Base-by-base conservation (phyloP, 441 rosid genomes). In the Adansonia gregorii region DNA sequence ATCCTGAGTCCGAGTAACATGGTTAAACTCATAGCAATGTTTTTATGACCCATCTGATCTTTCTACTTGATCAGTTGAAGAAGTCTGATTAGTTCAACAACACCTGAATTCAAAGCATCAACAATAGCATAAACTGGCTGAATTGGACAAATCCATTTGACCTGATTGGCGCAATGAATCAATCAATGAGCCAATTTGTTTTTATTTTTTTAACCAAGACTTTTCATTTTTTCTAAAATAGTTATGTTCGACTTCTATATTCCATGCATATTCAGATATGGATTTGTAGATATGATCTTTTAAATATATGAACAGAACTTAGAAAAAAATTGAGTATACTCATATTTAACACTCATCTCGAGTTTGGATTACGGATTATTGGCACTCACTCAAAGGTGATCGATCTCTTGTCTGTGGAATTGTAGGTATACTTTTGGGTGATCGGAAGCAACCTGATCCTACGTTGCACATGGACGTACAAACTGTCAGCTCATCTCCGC, bases 391-490 rank as follows among this genome's bases (percentile, higher is more conserved):
- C 15, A 35, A 0, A 5, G 35, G 35, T 27, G 35, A 27, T 27
- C 20, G 10, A 56, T 27, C 49, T 55, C 55, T 46, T 39, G 24
- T 73, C 2, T 5, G 31, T 7, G 61, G 74, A 63, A 17, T 35
- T 79, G 85, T 90, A 95, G 97, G 95, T 94, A 1, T 92, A 89
- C 80, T 31, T 91, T 48, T 96, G 98, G 98, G 98, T 96, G 79
- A 89, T 94, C 12, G 94, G 93, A 76, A 94, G 98, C 81, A 96
- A 94, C 73, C 78, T 96, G 86, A 88, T 96, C 78, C 79, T 96
- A 76, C 90, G 99, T 8, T 94, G 98, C 87, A 90, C 97, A 24
- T 94, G 99, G 99, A 96, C 98, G 0, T 96, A 94, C 83, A 94
- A 96, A 84, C 81, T 94, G 17, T 96, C 99, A 24, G 97, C 98